Base-by-base conservation (phyloP, 768 basidiomycete species). In the Auricularia auricula-judae region DNA sequence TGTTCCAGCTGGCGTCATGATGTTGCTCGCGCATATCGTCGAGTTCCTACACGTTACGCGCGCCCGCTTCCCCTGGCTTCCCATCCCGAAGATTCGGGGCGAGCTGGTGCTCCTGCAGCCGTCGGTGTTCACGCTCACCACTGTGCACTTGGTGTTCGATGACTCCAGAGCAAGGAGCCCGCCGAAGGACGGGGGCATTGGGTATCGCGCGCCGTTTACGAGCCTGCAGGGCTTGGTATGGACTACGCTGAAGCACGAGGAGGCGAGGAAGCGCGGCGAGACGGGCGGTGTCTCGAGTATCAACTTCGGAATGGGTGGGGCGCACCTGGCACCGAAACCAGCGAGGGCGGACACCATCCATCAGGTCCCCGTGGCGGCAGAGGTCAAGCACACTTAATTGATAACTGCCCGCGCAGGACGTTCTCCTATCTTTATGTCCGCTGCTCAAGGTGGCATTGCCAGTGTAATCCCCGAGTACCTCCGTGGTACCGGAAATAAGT, bases 1-100 rank as follows among this genome's bases (percentile, higher is more conserved):
- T 16, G 39, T 89, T 4, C 85, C 88, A 1, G 79, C 85, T 3
- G 88, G 87, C 0, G 42, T 79, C 33, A 84, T 90, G 84, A 79
- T 91, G 21, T 66, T 78, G n/a, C 35, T 89, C n/a, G 78, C 88
- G 42, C 77, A 85, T 58, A 35, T 84, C 11, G 75, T 91, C 51
- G 86, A 88, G 70, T 67, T 69, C 29, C 81, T 84, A 70, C 82
- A 86, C 70, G 74, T 83, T 42, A 64, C 76, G 33, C 81, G 83
- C 29, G 34, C 29, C 7, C 34, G 29, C 29, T 12, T 59, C 34
- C 56, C 29, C 23, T 12, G 23, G 23, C 21, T 59, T 4, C 56
- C 21, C 12, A 14, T 33, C 23, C 56, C 34, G 23, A 21, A 5
- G 23, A 51, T 51, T 18, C 47, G 18, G 5, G 79, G 81, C 42